Base-by-base conservation (phyloP, 768 basidiomycete genomes). In the Russula olivacea region DNA sequence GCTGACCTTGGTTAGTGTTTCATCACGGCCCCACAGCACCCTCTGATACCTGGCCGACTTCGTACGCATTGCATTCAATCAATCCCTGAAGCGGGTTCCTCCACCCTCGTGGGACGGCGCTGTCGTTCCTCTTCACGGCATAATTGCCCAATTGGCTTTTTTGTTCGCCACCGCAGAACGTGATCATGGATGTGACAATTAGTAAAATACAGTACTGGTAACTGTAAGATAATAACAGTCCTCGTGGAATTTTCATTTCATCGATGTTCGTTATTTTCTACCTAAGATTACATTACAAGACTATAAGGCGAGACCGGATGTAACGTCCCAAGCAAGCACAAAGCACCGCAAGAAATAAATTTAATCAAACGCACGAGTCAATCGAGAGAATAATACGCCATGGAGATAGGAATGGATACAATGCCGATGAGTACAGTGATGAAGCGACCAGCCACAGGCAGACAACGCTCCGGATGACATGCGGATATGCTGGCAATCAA, bases 241-340 rank as follows among this genome's bases (percentile, higher is more conserved):
- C 57, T 12, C 49, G 43, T 30, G 28, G 19, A 32, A 34, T 45
- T 50, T 53, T 49, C 48, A 45, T 63, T 28, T 58, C 65, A 54
- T 66, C 56, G 65, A 63, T 59, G 57, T 64, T 66, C 62, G 65
- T 66, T 64, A 55, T 66, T 68, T 68, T 68, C 65, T 66, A 66
- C 57, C 67, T 66, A 68, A 55, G 52, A 68, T 68, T 66, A 66
- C 66, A 66, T 65, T 66, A 66, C 63, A 64, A n/a, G 59, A 59
- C 63, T 66, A 51, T 62, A 66, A 55, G 48, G n/a, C 59, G 59
- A 66, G 49, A 66, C 53, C 55, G 47, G 48, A 41, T 61, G 62
- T 56, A 66, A 58, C 61, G 67, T 66, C 67, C 67, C 49, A 56
- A 55, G 41, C 56, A 60, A 55, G 48, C 38, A 58, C 21, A 48